Evolutionary conservation across 257 asterid species (phyloP).

Genomic region (Plantago ovata): DNA sequence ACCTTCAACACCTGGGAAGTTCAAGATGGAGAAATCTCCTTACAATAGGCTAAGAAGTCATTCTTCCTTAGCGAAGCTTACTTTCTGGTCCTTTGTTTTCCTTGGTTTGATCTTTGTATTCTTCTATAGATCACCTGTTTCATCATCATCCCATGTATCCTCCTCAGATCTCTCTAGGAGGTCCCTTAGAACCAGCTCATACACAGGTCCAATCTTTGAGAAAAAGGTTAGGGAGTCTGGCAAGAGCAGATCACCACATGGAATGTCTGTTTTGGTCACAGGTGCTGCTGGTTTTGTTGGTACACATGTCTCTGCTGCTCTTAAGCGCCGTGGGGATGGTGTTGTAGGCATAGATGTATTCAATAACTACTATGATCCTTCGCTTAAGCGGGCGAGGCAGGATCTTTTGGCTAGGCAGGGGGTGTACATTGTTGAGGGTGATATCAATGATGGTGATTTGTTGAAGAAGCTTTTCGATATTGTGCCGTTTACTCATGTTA

Average conservation of each 20-base stretch:
- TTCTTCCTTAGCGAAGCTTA: slow-evolving; percentile 72
- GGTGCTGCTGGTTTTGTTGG: slow-evolving; percentile 99
- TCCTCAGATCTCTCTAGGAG: slow-evolving; percentile 85
- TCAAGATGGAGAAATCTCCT: slow-evolving; percentile 91
- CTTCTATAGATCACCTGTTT: slow-evolving; percentile 72
- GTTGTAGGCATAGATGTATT: slow-evolving; percentile 82
- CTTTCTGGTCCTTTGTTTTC: slow-evolving; percentile 86
- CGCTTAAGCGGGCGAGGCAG: slow-evolving; percentile 77
- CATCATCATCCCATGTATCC: slow-evolving; percentile 40
- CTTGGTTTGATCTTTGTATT: slow-evolving; percentile 72
- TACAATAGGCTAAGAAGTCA: slow-evolving; percentile 67
- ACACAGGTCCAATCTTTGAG: slow-evolving; percentile 58
- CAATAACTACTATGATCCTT: slow-evolving; percentile 75
- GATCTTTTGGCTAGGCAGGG: slow-evolving; percentile 71
- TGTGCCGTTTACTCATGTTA: slow-evolving; percentile 84
- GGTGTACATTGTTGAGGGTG: slow-evolving; percentile 94
- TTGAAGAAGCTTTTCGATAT: slow-evolving; percentile 73
- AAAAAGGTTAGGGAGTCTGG: slow-evolving; percentile 75
- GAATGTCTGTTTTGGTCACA: slow-evolving; percentile 84
- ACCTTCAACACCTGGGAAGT: slow-evolving; percentile 89
- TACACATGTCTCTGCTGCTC: slow-evolving; percentile 87
- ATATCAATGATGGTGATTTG: slow-evolving; percentile 61
- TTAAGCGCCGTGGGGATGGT: slow-evolving; percentile 94
- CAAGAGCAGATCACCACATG: slow-evolving; percentile 75
- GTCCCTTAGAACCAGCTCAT: slow-evolving; percentile 67